These are phyloP conservation scores for Betula pendula DNA, from an alignment of 306 rosid genomes.

Conservation along the genomic window DNA sequence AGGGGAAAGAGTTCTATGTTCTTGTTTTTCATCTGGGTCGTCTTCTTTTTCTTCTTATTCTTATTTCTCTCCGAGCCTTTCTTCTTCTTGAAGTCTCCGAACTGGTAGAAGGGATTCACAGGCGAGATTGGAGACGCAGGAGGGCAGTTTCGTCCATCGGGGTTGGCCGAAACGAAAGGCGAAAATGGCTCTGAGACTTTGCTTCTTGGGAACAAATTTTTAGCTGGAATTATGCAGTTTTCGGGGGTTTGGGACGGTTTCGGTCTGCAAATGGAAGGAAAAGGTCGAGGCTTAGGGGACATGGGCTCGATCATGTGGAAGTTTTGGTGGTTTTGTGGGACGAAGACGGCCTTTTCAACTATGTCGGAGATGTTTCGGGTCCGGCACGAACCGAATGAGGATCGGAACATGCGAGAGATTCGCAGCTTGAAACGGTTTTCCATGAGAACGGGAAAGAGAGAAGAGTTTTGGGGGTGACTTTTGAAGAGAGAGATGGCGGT, in stretches of 20 bases:
- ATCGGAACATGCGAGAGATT: constrained; percentile 80
- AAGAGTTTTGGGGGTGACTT: constrained; percentile 2
- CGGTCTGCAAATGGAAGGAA: constrained; percentile 50
- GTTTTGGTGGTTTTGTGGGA: constrained; percentile 30
- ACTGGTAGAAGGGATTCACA: constrained; percentile 39
- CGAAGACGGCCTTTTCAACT: constrained; percentile 54
- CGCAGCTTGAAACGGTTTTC: constrained; percentile 64
- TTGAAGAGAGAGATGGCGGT: constrained; percentile 6
- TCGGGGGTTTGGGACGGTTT: constrained; percentile 27
- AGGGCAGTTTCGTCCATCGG: constrained; percentile 34
- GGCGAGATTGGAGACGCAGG: constrained; percentile 49
- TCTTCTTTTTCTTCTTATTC: constrained; percentile 38
- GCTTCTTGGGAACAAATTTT: constrained; percentile 47
- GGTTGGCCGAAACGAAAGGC: constrained; percentile 32
- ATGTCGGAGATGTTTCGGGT: constrained; percentile 64
- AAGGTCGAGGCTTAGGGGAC: constrained; percentile 35
- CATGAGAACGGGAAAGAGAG: constrained; percentile 37
- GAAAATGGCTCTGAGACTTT: constrained; percentile 48
- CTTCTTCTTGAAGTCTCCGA: constrained; percentile 19
- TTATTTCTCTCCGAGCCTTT: constrained; percentile 27
- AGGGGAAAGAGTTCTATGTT: constrained; percentile 45
- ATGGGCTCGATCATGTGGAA: constrained; percentile 33
- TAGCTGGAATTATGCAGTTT: constrained; percentile 35
- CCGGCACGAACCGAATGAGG: constrained; percentile 79
- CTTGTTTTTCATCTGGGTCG: constrained; percentile 32